Conservation (phyloP, 2,329 filamentous ascomycete species). For the Biscogniauxia marginata region DNA sequence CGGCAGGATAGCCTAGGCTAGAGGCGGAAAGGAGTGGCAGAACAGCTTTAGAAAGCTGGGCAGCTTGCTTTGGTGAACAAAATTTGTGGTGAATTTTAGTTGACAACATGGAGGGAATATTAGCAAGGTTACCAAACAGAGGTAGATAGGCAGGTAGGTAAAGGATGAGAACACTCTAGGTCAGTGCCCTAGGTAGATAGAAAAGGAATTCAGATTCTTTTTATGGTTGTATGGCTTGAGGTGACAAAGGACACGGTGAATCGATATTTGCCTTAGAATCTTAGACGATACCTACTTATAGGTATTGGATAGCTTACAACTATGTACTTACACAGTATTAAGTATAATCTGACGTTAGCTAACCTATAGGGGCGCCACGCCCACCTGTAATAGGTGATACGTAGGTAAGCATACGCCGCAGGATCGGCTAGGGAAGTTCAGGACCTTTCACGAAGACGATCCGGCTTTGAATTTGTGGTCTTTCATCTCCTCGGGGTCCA, state of each 20-base stretch:
- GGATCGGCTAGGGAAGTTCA: no score
- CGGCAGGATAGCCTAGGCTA: slow-evolving; percentile 21
- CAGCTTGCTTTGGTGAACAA: slow-evolving; percentile 32
- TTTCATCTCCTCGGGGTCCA: not conserved
- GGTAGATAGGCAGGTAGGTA: slow-evolving; percentile 4
- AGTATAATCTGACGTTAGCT: not conserved
- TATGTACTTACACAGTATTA: not conserved
- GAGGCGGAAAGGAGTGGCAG: slow-evolving; percentile 23
- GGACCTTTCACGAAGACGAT: not conserved
- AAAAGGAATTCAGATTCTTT: not conserved
- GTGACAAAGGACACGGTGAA: not conserved
- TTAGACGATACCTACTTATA: not conserved
- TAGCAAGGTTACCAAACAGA: slow-evolving; percentile 3
- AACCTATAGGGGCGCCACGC: not conserved
- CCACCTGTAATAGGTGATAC: not conserved
- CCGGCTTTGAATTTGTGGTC: not conserved
- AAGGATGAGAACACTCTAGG: not conserved
- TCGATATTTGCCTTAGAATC: not conserved
- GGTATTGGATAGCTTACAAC: not conserved
- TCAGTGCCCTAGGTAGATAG: not conserved
- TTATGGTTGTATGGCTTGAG: not conserved
- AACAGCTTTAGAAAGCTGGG: slow-evolving; percentile 27
- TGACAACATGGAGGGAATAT: slow-evolving; percentile 29
- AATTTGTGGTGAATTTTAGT: slow-evolving; percentile 29
- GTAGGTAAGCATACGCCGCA: not conserved